A percentile compares a stretch with the other conserved stretches of the same genome.
Conservation (phyloP, 202 grass and related monocot genomes). For the Carex sylvatica region DNA sequence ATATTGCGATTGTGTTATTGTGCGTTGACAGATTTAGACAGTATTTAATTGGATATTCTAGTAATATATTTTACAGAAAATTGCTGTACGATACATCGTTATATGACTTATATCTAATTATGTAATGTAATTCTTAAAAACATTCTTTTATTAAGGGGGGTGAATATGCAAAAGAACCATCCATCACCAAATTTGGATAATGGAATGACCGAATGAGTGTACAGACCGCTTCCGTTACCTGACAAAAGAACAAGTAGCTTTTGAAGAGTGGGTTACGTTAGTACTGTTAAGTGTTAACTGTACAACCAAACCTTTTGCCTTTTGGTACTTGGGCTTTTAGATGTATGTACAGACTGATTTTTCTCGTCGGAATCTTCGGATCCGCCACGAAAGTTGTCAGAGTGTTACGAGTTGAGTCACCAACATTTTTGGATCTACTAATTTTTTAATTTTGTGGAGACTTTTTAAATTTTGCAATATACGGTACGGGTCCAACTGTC, state of each 20-base stretch:
- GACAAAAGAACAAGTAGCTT: constrained; percentile 14
- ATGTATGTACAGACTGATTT: background rate
- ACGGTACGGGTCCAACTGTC: too few species aligned
- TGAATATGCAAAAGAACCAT: constrained; percentile 19
- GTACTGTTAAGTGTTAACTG: background rate
- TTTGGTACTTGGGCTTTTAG: background rate
- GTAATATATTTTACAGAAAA: background rate
- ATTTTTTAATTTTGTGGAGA: too few species aligned
- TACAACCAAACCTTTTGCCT: background rate
- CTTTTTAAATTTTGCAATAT: too few species aligned
- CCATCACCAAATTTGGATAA: background rate
- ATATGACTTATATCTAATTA: background rate
- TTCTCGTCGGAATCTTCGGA: background rate
- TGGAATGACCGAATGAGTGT: background rate
- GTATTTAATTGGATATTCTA: background rate
- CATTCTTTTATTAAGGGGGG: background rate
- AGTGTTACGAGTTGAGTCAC: constrained; percentile 1
- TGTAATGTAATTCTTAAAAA: background rate
- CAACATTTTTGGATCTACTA: background rate
- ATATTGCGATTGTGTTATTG: background rate
- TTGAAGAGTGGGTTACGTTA: background rate
- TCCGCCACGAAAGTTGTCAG: background rate
- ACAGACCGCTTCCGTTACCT: constrained; percentile 18
- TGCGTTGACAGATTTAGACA: constrained; percentile 8
- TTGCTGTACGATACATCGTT: background rate